Evolutionary conservation across 2,329 filamentous ascomycete genomes (phyloP).

Genomic region (Fusarium scirpi): DNA sequence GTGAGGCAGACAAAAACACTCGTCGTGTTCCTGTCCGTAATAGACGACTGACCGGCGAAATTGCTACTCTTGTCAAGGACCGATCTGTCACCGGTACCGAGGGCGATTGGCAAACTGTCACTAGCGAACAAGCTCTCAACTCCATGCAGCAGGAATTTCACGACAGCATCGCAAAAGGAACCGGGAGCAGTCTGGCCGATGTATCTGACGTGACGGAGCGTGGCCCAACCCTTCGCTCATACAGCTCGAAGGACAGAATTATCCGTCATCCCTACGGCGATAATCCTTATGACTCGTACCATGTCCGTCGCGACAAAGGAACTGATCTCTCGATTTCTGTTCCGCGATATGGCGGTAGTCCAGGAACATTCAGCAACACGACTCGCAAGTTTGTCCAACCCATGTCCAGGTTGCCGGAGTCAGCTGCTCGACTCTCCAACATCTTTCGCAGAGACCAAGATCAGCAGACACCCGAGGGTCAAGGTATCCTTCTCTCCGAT

Average conservation of each 20-base stretch:
- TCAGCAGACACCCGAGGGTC: slow-evolving; percentile 6
- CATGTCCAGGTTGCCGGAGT: slow-evolving; percentile 39
- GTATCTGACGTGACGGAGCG: slow-evolving; percentile 53
- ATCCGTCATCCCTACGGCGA: slow-evolving; percentile 44
- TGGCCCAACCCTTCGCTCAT: slow-evolving; percentile 34
- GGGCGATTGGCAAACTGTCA: slow-evolving; percentile 55
- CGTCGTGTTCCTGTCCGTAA: slow-evolving; percentile 7
- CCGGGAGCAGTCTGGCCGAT: slow-evolving; percentile 60
- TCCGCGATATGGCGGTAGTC: slow-evolving; percentile 34
- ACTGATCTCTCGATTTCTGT: slow-evolving; percentile 38
- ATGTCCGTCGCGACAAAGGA: slow-evolving; percentile 41
- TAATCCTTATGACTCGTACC: slow-evolving; percentile 23
- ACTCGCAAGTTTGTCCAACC: slow-evolving; percentile 37
- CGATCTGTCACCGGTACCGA: slow-evolving; percentile 35
- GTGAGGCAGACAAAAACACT: slow-evolving; percentile 16
- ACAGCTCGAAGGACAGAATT: slow-evolving; percentile 45
- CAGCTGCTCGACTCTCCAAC: slow-evolving; percentile 45
- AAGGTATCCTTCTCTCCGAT: slow-evolving; percentile 37
- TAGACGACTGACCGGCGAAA: slow-evolving; percentile 29
- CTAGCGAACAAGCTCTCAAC: slow-evolving; percentile 47
- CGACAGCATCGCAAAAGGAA: slow-evolving; percentile 45
- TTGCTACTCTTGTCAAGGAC: slow-evolving; percentile 34
- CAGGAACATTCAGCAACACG: slow-evolving; percentile 38
- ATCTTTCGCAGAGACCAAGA: slow-evolving; percentile 41
- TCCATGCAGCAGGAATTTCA: slow-evolving; percentile 40